Conservation (phyloP, 371 early-diverging fungal species). For the Capniomyces stellatus region DNA sequence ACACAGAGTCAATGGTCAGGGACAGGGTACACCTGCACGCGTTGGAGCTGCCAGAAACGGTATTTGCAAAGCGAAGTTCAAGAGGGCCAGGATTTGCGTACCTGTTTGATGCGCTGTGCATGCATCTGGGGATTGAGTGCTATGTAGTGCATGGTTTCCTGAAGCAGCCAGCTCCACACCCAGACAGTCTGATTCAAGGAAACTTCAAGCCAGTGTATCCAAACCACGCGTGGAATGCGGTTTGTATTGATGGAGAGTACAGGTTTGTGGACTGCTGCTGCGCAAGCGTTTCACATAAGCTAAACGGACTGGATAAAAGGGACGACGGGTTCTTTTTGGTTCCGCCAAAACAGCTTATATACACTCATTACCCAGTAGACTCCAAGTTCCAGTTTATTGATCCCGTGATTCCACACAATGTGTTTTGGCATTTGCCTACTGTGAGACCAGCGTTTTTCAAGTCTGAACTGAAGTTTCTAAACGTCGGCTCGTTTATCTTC, state of each 20-base stretch:
- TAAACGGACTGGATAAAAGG: constrained; percentile 11
- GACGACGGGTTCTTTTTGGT: constrained; percentile 26
- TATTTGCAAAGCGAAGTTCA: constrained; percentile 21
- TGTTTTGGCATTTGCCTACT: constrained; percentile 28
- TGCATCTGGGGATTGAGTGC: constrained; percentile 20
- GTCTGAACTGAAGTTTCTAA: constrained; percentile 18
- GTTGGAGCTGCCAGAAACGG: constrained; percentile 14
- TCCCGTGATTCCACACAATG: constrained; percentile 20
- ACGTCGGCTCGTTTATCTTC: constrained; percentile 16
- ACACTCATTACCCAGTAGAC: constrained; percentile 19
- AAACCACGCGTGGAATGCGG: constrained; percentile 25
- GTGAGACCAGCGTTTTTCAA: constrained; percentile 23
- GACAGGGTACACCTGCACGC: constrained; percentile 17
- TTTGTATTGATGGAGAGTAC: constrained; percentile 24
- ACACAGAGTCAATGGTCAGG: constrained; percentile 5
- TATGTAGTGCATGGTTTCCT: constrained; percentile 19
- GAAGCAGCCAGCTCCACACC: constrained; percentile 19
- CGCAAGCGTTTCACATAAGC: constrained; percentile 16
- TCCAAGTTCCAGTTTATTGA: constrained; percentile 20
- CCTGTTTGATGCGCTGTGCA: constrained; percentile 23
- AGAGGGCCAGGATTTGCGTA: constrained; percentile 25
- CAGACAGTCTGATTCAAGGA: constrained; percentile 9
- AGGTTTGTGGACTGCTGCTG: constrained; percentile 21
- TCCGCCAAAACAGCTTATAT: constrained; percentile 18
- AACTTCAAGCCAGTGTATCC: constrained; percentile 7